These are phyloP conservation scores for Penicillium brasilianum DNA, from an alignment of 2,329 filamentous ascomycete genomes.

Conservation along the genomic window DNA sequence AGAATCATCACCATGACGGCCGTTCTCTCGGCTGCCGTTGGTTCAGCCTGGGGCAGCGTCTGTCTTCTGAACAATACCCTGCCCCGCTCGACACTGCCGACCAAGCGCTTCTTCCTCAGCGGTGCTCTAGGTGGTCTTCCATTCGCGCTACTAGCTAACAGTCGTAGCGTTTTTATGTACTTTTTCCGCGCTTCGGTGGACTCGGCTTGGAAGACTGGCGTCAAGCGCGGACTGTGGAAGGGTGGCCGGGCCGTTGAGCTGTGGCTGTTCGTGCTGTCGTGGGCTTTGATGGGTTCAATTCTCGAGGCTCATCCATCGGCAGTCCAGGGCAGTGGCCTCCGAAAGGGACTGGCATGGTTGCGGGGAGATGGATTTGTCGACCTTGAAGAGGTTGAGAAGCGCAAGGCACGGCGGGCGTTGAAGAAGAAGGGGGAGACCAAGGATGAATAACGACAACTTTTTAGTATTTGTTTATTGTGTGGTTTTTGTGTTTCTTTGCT, in stretches of 20 bases:
- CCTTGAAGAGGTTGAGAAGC: constrained; percentile 58
- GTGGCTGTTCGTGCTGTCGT: constrained; percentile 76
- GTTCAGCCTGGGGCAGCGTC: constrained; percentile 84
- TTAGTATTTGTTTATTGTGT: not conserved
- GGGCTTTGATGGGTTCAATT: constrained; percentile 77
- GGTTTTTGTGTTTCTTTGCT: not conserved
- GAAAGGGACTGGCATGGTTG: constrained; percentile 75
- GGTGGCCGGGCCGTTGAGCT: constrained; percentile 83
- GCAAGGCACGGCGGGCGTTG: constrained; percentile 35
- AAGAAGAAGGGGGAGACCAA: constrained; percentile 36
- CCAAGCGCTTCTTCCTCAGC: constrained; percentile 86
- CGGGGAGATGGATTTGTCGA: constrained; percentile 78
- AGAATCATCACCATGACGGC: constrained; percentile 74
- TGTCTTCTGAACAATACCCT: constrained; percentile 86
- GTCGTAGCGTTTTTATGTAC: constrained; percentile 74
- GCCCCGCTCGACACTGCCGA: constrained; percentile 74
- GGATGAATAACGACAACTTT: constrained; percentile 13
- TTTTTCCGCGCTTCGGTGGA: constrained; percentile 78
- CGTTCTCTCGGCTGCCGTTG: constrained; percentile 81
- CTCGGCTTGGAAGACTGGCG: constrained; percentile 89
- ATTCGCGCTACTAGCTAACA: constrained; percentile 71
- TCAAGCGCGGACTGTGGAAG: constrained; percentile 86
- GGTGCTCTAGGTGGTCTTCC: constrained; percentile 79
- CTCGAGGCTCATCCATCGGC: constrained; percentile 74
- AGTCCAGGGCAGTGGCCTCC: constrained; percentile 68